These are phyloP conservation scores for Pneumocystis murina DNA, from an alignment of 1,139 yeast genomes.

Conservation along the genomic window DNA sequence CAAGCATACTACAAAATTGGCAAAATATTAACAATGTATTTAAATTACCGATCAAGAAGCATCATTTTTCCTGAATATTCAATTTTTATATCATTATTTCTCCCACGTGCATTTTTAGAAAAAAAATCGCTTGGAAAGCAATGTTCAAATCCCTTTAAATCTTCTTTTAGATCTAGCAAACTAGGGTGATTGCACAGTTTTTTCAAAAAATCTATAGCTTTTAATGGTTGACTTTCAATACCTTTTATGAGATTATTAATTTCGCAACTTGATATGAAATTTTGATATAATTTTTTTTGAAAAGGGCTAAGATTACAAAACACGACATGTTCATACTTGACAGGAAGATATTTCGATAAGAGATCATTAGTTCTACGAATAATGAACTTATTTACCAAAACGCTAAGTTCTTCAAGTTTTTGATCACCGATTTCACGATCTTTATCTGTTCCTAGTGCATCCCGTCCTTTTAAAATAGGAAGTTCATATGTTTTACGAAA, in stretches of 20 bases:
- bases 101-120: slow-evolving; percentile 29
- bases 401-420: slow-evolving; percentile 56
- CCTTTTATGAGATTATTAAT: slow-evolving; percentile 51
- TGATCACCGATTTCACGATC: slow-evolving; percentile 60
- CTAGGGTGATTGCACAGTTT: slow-evolving; percentile 92
- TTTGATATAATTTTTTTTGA: slow-evolving; percentile 56
- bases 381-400: slow-evolving; percentile 72
- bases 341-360: slow-evolving; percentile 80
- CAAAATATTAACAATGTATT: slow-evolving; percentile 16
- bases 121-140: slow-evolving; percentile 58
- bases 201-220: slow-evolving; percentile 77
- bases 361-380: slow-evolving; percentile 93
- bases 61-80: slow-evolving; percentile 44
- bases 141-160: slow-evolving; percentile 50
- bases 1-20: slow-evolving; percentile 43
- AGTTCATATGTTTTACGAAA: slow-evolving; percentile 75
- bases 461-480: slow-evolving; percentile 70
- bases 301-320: slow-evolving; percentile 73
- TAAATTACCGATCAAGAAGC: slow-evolving; percentile 29
- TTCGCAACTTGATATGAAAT: slow-evolving; percentile 69
- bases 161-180: slow-evolving; percentile 58
- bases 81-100: slow-evolving; percentile 47
- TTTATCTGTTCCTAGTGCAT: slow-evolving; percentile 73
- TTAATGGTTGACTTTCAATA: slow-evolving; percentile 65
- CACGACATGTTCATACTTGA: slow-evolving; percentile 89